Base-by-base conservation (phyloP, 2,329 filamentous ascomycete genomes). In the Cadophora gregata region DNA sequence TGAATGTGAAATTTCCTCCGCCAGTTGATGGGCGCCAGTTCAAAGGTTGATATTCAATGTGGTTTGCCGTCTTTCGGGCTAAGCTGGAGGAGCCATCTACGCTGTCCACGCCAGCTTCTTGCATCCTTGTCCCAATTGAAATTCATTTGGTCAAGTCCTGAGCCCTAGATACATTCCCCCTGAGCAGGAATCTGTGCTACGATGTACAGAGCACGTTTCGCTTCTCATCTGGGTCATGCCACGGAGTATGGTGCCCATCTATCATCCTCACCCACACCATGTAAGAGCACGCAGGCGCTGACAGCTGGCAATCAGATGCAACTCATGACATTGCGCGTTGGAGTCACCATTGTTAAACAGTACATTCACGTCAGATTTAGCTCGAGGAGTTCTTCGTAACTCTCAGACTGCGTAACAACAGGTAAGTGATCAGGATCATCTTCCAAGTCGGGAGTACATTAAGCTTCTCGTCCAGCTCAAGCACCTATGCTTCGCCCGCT, bases 191-290 rank as follows among this genome's bases (percentile, higher is more conserved):
- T 53, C 48, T 65, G 60, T 3, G 63, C 60, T n/a, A 31, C 48
- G 16, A 64, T 62, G 19, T 62, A 24, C 53, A 59, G 16, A 67
- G 51, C 33, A n/a, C 38, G 21, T 29, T 8, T 42, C 61, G 53
- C 53, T 60, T 63, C 36, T 38, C 14, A 29, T n/a, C 51, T n/a
- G 33, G 42, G 24, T 27, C 36, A 53, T 55, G 38, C 45, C 19
- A 56, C 2, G 63, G 33, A 24, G n/a, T 36, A 12, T 67, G 62
- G 9, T 67, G 53, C 2, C 42, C 62, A 4, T 29, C 19, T 1
- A 48, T 14, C n/a, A 60, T 48, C 19, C 47, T 24, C 1, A 65
- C 45, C 62, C 50, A 67, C 66, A 67, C 66, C 58, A 67, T 3
- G 36, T 62, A 10, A 42, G 24, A 5, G 58, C 59, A 14, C 33